These are phyloP conservation scores for Tetrapisispora fleetii DNA, from an alignment of 805 yeast species.

Conservation along the genomic window DNA sequence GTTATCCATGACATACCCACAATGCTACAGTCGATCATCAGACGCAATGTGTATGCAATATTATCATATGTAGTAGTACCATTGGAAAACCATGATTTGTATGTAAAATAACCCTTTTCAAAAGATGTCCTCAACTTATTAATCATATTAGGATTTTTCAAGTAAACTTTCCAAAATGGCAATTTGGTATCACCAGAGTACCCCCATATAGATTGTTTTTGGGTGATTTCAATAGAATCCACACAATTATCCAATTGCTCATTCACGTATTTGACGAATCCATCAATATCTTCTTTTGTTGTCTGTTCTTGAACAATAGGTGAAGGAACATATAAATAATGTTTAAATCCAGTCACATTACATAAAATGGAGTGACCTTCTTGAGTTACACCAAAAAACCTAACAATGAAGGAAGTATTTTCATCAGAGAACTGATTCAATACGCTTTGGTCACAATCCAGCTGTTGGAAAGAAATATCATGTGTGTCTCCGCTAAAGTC, in stretches of 20 bases:
- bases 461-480: slow-evolving; percentile 75
- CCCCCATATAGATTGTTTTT: slow-evolving; percentile 91
- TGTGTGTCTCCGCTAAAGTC: slow-evolving; percentile 38
- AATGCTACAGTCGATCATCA: slow-evolving; percentile 87
- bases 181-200: slow-evolving; percentile 67
- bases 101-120: slow-evolving; percentile 70
- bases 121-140: slow-evolving; percentile 67
- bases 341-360: slow-evolving; percentile 79
- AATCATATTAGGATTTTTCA: slow-evolving; percentile 55
- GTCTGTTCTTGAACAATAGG: slow-evolving; percentile 49
- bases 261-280: slow-evolving; percentile 39
- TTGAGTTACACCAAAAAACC: slow-evolving; percentile 87
- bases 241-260: slow-evolving; percentile 45
- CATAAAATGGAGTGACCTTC: slow-evolving; percentile 85
- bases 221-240: slow-evolving; percentile 49
- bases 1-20: slow-evolving; percentile 98
- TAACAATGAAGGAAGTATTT: slow-evolving; percentile 44
- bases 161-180: slow-evolving; percentile 69
- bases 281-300: slow-evolving; percentile 26
- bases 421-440: slow-evolving; percentile 30
- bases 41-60: slow-evolving; percentile 70
- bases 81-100: slow-evolving; percentile 49
- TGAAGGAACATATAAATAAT: slow-evolving; percentile 85
- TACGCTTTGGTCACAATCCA: slow-evolving; percentile 84
- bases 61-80: slow-evolving; percentile 78